These are phyloP conservation scores for Rhododendron ovatum DNA, from an alignment of 148 eudicot genomes.

Conservation along the genomic window DNA sequence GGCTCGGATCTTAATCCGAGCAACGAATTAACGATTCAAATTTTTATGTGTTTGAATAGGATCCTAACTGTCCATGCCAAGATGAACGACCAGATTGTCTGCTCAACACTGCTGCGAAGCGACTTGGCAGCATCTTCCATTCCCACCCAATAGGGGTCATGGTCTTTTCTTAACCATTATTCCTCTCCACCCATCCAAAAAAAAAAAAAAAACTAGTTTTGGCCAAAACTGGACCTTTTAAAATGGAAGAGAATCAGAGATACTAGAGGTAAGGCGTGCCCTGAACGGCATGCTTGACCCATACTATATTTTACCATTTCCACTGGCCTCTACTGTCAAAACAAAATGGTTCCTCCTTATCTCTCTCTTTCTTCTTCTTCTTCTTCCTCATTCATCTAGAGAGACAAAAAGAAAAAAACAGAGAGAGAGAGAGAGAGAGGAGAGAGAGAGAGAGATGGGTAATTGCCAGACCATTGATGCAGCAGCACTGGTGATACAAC, in stretches of 20 bases:
- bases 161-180: too few relatives aligned
- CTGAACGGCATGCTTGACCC: conserved; percentile 4
- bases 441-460: conserved; percentile 55
- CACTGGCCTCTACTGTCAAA: conserved; percentile 6
- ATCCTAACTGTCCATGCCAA: too few relatives aligned
- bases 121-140: too few relatives aligned
- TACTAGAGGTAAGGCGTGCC: background rate
- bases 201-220: too few relatives aligned
- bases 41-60: too few relatives aligned
- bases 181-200: too few relatives aligned
- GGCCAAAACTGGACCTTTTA: background rate
- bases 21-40: too few relatives aligned
- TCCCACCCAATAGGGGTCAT: too few relatives aligned
- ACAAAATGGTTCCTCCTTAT: conserved; percentile 5
- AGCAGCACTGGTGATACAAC: conserved; percentile 90
- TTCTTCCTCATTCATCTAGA: background rate
- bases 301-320: conserved; percentile 9
- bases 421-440: conserved; percentile 21
- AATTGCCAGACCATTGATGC: conserved; percentile 97
- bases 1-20: too few relatives aligned
- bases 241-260: background rate
- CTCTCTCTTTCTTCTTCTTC: background rate
- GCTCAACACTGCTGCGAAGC: too few relatives aligned
- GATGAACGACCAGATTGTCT: too few relatives aligned
- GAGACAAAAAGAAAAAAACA: background rate